These are phyloP conservation scores for Fusarium coffeatum DNA, from an alignment of 2,329 filamentous ascomycete genomes.

Conservation along the genomic window DNA sequence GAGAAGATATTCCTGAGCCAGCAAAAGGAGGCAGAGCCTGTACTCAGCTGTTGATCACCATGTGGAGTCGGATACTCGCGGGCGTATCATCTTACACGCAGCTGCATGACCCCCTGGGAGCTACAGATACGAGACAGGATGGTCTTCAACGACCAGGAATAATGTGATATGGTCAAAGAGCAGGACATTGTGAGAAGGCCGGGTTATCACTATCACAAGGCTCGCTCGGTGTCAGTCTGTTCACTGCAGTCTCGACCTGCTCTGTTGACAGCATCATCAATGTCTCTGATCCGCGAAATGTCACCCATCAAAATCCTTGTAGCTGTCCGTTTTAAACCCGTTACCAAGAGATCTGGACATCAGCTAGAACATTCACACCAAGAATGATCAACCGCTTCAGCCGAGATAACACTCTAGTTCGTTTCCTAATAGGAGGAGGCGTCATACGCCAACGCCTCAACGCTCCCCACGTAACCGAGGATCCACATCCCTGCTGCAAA, in stretches of 20 bases:
- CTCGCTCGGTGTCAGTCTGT: neutral
- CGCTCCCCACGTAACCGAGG: constrained; percentile 16
- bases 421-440: constrained; percentile 16
- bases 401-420: constrained; percentile 8
- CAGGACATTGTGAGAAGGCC: neutral
- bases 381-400: constrained; percentile 4
- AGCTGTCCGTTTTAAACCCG: constrained; percentile 8
- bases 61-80: constrained; percentile 10
- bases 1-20: neutral
- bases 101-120: neutral
- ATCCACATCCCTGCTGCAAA: constrained; percentile 3
- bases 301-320: neutral
- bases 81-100: constrained; percentile 35
- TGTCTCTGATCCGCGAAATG: neutral
- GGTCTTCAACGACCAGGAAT: neutral
- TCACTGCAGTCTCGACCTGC: neutral
- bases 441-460: constrained; percentile 27
- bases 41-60: constrained; percentile 4
- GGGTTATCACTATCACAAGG: neutral
- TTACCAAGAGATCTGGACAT: constrained; percentile 15
- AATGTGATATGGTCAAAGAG: neutral
- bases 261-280: neutral
- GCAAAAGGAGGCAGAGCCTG: constrained; percentile 9
- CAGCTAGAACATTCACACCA: neutral
- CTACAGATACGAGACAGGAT: neutral